These are phyloP conservation scores for Pichia sp. DNA, from an alignment of 1,139 yeast genomes.

Conservation along the genomic window DNA sequence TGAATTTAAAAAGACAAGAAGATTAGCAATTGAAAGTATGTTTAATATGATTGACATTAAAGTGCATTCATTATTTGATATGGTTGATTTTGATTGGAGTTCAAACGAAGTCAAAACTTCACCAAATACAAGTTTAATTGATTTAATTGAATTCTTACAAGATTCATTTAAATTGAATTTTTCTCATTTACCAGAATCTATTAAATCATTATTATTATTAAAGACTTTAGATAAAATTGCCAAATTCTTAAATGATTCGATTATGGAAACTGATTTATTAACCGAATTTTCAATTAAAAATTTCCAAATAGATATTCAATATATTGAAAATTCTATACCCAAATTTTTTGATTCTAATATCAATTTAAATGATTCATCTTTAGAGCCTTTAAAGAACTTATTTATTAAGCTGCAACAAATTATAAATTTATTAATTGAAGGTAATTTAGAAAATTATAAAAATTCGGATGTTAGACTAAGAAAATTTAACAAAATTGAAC, in stretches of 20 bases:
- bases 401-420: constrained; percentile 58
- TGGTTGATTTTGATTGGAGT: constrained; percentile 82
- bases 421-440: constrained; percentile 47
- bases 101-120: constrained; percentile 46
- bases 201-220: constrained; percentile 72
- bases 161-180: constrained; percentile 85
- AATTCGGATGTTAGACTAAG: constrained; percentile 50
- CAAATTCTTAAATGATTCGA: constrained; percentile 55
- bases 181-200: constrained; percentile 70
- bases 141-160: constrained; percentile 81
- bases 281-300: constrained; percentile 48
- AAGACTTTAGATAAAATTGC: constrained; percentile 85
- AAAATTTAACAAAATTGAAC: constrained; percentile 54
- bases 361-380: constrained; percentile 17
- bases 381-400: constrained; percentile 37
- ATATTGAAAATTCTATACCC: constrained; percentile 41
- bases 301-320: constrained; percentile 56
- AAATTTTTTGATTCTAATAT: constrained; percentile 17
- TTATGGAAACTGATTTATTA: constrained; percentile 46
- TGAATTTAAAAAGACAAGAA: constrained; percentile 56
- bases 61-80: constrained; percentile 72
- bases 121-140: constrained; percentile 73
- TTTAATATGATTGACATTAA: constrained; percentile 76
- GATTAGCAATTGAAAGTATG: constrained; percentile 72
- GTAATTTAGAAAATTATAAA: constrained; percentile 46